Base-by-base conservation (phyloP, 805 yeast species). In the Helenozyma rhizophorensis region DNA sequence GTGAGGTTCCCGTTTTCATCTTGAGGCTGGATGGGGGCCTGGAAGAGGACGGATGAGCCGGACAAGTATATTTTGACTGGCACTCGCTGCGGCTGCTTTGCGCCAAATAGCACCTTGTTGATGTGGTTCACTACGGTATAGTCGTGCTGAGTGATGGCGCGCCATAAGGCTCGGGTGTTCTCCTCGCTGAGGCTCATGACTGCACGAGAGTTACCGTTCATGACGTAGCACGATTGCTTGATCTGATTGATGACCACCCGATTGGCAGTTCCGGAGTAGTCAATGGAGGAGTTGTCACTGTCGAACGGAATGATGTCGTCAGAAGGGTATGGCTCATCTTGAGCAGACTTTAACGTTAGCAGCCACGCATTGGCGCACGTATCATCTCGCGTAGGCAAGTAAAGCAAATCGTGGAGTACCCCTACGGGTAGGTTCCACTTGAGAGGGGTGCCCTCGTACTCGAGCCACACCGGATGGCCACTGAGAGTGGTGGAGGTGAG, bases 351-450 rank as follows among this genome's bases (percentile, higher is more conserved):
- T 5, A 17, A 17, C 7, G 5, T 6, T 5, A 17, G 19, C 19
- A 54, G 4, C 65, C 30, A 2, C n/a, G n/a, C n/a, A n/a, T n/a
- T n/a, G n/a, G n/a, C n/a, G 19, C 19, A 17, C 19, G 5, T 17
- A 8, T 17, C 19, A 5, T 5, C 84, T 51, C 6, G 4, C 68
- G 68, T 60, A 14, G 66, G 52, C 2, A 65, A 62, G n/a, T 63
- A 57, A 36, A 72, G 49, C 7, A 65, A 57, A 45, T 86, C 95
- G 48, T 70, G 77, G 2, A 79, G 53, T 4, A 82, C 58, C 0
- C 95, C 95, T 1, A 80, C 54, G 0, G 96, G 96, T 40, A 76
- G 62, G 43, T 83, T 76, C 95, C 96, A 87, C 30, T 72, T 68
- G 19, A 88, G 40, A 0, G 93, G 87, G 2, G 68, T 76, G 4